phyloP scores from a whole-genome alignment of 371 early-diverging fungal species.

The Mortierella sp. region DNA sequence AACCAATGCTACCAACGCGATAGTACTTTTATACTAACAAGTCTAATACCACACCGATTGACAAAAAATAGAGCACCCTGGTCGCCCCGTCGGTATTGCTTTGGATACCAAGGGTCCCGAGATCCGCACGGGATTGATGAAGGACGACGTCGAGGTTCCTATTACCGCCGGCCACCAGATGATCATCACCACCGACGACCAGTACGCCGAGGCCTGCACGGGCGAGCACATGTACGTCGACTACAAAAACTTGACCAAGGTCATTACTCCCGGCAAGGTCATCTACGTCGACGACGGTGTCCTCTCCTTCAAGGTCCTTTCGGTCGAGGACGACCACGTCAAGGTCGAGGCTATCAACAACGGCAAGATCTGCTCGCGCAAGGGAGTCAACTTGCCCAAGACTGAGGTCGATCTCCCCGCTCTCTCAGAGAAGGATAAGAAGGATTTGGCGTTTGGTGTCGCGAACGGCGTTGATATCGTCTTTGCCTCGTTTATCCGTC shows the following conservation, averaged over 20 bases:
- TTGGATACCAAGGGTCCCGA: conserved; percentile 92
- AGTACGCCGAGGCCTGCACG: conserved; percentile 74
- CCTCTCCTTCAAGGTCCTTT: conserved; percentile 85
- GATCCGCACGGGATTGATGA: conserved; percentile 87
- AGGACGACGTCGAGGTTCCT: conserved; percentile 73
- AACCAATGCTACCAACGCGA: background rate
- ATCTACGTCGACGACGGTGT: conserved; percentile 94
- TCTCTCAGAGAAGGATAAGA: conserved; percentile 94
- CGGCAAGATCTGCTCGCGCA: conserved; percentile 82
- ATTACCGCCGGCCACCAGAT: conserved; percentile 84
- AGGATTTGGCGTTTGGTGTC: conserved; percentile 93
- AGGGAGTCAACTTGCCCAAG: conserved; percentile 93
- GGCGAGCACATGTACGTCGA: conserved; percentile 86
- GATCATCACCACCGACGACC: conserved; percentile 86
- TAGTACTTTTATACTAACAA: background rate
- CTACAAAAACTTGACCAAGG: conserved; percentile 88
- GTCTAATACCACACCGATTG: no score
- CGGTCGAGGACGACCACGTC: conserved; percentile 72
- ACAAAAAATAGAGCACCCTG: conserved; percentile 63
- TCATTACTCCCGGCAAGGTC: conserved; percentile 83
- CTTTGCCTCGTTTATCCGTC: conserved; percentile 98
- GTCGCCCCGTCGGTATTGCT: conserved; percentile 87
- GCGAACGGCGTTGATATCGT: conserved; percentile 95
- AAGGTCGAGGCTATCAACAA: conserved; percentile 83
- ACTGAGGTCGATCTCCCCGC: conserved; percentile 92